Conservation (phyloP, 768 basidiomycete species). For the Tricholoma matsutake region DNA sequence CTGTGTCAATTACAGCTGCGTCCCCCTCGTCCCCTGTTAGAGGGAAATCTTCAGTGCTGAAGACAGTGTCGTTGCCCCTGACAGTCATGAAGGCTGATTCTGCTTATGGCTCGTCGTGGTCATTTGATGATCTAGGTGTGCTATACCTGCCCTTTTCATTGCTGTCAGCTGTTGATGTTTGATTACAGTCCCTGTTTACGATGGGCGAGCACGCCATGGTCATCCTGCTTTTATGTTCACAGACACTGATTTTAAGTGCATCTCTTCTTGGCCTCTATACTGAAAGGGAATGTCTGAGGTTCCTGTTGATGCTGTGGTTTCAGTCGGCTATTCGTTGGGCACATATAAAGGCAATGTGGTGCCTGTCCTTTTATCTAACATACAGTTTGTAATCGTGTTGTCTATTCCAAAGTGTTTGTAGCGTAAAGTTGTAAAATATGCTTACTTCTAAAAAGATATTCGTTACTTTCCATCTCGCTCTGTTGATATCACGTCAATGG, state of each 20-base stretch:
- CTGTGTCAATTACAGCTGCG: no score
- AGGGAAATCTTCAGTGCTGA: neutral
- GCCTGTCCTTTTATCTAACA: no score
- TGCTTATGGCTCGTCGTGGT: neutral
- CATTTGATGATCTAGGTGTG: neutral
- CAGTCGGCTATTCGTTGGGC: neutral
- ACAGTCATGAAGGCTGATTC: no score
- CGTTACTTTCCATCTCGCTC: no score
- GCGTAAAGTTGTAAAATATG: no score
- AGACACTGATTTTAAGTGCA: neutral
- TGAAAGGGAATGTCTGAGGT: neutral
- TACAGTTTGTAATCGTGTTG: no score
- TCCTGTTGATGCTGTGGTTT: neutral
- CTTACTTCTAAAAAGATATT: no score
- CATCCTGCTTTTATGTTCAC: neutral
- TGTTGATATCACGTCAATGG: no score
- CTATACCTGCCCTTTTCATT: neutral
- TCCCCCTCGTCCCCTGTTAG: neutral
- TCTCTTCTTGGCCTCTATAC: constrained; percentile 1
- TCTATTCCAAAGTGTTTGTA: no score
- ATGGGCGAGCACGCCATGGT: neutral
- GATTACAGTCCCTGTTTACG: neutral
- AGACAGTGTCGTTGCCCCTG: neutral
- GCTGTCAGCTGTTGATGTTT: neutral
- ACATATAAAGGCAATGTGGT: neutral